Conservation (phyloP, 768 basidiomycete species). For the Tulasnella sp. region DNA sequence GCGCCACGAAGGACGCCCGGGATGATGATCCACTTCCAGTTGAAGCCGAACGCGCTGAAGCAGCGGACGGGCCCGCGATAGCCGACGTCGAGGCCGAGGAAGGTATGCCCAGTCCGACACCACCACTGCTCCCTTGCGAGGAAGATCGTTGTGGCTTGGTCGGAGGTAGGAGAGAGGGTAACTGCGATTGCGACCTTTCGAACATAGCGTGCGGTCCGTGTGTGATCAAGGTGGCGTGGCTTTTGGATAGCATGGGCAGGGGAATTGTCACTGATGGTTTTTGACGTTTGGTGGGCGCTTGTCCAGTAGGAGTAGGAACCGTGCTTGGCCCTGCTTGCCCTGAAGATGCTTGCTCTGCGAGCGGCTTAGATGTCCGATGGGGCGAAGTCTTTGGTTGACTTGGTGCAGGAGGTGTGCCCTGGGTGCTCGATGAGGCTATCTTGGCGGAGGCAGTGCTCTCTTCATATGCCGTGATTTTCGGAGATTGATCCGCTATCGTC, state of each 20-base stretch:
- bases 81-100: background rate
- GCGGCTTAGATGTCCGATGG: no score
- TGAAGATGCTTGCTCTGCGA: background rate
- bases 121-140: constrained; percentile 3
- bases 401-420: background rate
- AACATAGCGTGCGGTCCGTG: background rate
- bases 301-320: background rate
- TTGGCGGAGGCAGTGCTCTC: background rate
- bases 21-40: background rate
- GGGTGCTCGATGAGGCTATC: background rate
- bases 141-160: background rate
- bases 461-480: background rate
- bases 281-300: background rate
- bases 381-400: no score
- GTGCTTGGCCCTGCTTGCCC: background rate
- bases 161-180: background rate
- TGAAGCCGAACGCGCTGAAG: background rate
- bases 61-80: background rate
- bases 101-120: constrained; percentile 3
- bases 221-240: background rate
- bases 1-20: background rate
- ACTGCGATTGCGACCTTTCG: background rate
- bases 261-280: background rate
- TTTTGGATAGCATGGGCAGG: background rate
- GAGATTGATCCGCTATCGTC: background rate